Percentiles rank a stretch among this genome's conserved stretches.
Evolutionary conservation across 441 rosid species (phyloP).

Genomic region (Mallotus repandus): DNA sequence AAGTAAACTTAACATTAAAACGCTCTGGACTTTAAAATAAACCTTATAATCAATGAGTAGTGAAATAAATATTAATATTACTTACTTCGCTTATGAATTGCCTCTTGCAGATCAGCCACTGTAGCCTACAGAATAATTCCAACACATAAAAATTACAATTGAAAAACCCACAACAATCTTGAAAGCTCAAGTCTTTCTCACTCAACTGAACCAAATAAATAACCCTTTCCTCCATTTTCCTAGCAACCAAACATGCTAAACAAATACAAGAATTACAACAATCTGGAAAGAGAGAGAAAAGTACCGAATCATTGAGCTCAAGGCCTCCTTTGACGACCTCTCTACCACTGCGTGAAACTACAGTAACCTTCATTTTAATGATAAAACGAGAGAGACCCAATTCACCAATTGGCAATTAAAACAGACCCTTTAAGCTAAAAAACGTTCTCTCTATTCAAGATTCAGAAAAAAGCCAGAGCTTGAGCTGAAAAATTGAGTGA

Average conservation of each 20-base stretch:
- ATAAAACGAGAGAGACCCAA: slow-evolving; percentile 37
- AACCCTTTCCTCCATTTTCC: neutral
- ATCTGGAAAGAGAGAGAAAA: neutral
- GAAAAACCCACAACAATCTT: slow-evolving; percentile 1
- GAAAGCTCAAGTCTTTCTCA: neutral
- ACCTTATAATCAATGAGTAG: neutral
- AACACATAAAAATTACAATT: slow-evolving; percentile 10
- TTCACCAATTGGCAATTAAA: slow-evolving; percentile 12
- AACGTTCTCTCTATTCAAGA: neutral
- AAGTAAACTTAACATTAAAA: neutral
- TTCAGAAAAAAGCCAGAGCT: neutral
- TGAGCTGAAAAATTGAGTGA: neutral
- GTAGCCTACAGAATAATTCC: slow-evolving; percentile 55
- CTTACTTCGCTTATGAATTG: slow-evolving; percentile 74
- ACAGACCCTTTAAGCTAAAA: slow-evolving; percentile 16
- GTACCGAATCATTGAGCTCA: slow-evolving; percentile 73
- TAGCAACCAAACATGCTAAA: slow-evolving; percentile 15
- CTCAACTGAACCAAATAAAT: neutral
- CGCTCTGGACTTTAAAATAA: neutral
- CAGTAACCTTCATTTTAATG: slow-evolving; percentile 61
- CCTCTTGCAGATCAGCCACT: slow-evolving; percentile 85
- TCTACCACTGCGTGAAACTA: slow-evolving; percentile 81
- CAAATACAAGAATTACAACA: neutral
- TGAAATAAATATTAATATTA: neutral
- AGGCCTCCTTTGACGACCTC: slow-evolving; percentile 75